Conservation (phyloP, 306 rosid genomes). For the Acacia crassicarpa region DNA sequence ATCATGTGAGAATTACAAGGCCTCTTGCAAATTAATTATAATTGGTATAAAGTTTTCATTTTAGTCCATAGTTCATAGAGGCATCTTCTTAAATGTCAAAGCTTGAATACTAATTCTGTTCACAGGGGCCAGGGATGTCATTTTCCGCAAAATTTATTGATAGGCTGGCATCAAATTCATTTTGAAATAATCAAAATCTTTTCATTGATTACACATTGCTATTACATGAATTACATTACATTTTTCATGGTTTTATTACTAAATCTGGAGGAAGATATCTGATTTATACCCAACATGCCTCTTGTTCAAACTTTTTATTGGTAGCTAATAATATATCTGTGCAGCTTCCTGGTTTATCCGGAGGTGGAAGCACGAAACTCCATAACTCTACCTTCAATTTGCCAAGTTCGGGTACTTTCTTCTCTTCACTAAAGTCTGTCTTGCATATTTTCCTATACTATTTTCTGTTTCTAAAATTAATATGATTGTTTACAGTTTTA, state of each 20-base stretch:
- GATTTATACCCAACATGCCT: constrained; percentile 17
- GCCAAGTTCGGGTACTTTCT: constrained; percentile 66
- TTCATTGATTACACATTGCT: not conserved
- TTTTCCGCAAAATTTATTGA: not conserved
- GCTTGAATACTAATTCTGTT: not conserved
- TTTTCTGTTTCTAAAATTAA: not conserved
- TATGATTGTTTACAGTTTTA: not conserved
- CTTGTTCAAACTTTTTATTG: constrained; percentile 15
- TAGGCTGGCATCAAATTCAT: not conserved
- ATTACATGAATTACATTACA: not conserved
- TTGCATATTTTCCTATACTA: not conserved
- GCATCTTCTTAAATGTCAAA: not conserved
- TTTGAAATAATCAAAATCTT: not conserved
- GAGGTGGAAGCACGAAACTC: constrained; percentile 93
- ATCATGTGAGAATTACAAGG: not conserved
- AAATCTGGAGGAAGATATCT: not conserved
- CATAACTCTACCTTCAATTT: constrained; percentile 66
- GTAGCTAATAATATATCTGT: constrained; percentile 30
- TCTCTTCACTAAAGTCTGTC: constrained; percentile 22
- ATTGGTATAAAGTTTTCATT: not conserved
- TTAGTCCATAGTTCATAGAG: not conserved
- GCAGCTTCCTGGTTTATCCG: constrained; percentile 85
- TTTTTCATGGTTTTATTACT: not conserved
- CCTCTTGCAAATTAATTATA: not conserved
- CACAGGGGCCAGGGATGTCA: not conserved